Conservation (phyloP, 176 grass and related monocot genomes). For the Raddia guianensis region DNA sequence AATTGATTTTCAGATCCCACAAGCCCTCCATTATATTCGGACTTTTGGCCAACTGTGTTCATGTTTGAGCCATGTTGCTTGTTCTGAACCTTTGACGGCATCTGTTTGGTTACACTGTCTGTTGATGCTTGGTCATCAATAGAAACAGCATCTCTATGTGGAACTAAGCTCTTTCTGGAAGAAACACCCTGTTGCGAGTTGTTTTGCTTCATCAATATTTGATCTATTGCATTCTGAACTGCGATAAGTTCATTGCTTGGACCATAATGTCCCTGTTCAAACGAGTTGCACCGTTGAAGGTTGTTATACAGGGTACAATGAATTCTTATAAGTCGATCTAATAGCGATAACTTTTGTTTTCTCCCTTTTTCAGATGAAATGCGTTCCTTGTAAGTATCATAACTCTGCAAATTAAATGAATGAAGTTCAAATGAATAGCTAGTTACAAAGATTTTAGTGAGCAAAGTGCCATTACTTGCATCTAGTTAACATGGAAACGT, state of each 20-base stretch:
- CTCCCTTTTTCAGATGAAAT: constrained; percentile 10
- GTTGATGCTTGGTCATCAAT: not conserved
- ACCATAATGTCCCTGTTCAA: not conserved
- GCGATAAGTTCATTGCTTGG: not conserved
- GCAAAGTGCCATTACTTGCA: not conserved
- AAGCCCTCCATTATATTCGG: not conserved
- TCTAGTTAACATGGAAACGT: not conserved
- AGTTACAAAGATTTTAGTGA: not conserved
- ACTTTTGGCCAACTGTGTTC: not conserved
- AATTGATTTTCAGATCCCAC: not conserved
- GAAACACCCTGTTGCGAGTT: not conserved
- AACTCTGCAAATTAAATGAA: constrained; percentile 38
- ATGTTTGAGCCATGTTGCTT: constrained; percentile 12
- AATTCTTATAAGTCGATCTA: not conserved
- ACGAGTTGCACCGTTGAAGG: not conserved
- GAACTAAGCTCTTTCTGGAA: constrained; percentile 26
- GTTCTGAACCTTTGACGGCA: not conserved
- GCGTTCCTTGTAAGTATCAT: constrained; percentile 17
- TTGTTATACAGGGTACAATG: not conserved
- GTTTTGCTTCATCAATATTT: not conserved
- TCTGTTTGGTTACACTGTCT: not conserved
- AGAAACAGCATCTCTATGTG: not conserved
- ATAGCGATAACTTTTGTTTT: not conserved
- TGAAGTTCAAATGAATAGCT: constrained; percentile 15
- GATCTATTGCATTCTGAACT: constrained; percentile 11